Base-by-base conservation (phyloP, 2,329 filamentous ascomycete species). In the Colletotrichum sp. region DNA sequence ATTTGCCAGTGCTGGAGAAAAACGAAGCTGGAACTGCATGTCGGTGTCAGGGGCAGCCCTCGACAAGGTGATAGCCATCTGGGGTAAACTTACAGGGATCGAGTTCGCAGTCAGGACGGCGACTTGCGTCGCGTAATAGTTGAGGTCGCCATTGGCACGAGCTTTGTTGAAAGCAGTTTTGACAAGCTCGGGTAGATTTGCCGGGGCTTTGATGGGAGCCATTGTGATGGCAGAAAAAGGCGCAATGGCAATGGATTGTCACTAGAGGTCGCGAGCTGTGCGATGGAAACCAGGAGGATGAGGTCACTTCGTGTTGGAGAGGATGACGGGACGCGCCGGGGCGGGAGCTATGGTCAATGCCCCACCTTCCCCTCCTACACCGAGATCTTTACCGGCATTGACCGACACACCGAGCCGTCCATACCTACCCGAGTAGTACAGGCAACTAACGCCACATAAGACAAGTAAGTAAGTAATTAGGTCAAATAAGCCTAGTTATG, bases 21-120 rank as follows among this genome's bases (percentile, higher is more conserved):
- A 95, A 67, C 93, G 92, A 3, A 95, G 86, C 84, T 95, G 94
- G 81, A 95, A 94, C 93, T 94, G 77, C 6, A 57, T 18, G 34
- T 32, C 18, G 13, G n/a, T 24, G 32, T 75, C 7, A 60, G 15
- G 12, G 28, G 60, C 63, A 30, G 61, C 12, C 9, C 15, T 12
- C 15, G 9, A 75, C 18, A 48, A 24, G 12, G 18, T 34, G 36
- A n/a, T 3, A 10, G 24, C 7, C 26, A 3, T 34, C 43, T 26
- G 24, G 55, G 15, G 15, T 6, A 59, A 16, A 55, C 86, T 21
- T 80, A 90, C 89, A 1, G 86, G 86, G 36, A 87, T 82, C 26
- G 83, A 82, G 78, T 85, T 83, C 59, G 87, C 83, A 52, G 81
- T 82, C 63, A 92, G 80, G 64, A 91, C 78, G 6, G 87, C 82